Evolutionary conservation across 1,139 yeast genomes (phyloP).

Genomic region (Magnusiomyces ingens): DNA sequence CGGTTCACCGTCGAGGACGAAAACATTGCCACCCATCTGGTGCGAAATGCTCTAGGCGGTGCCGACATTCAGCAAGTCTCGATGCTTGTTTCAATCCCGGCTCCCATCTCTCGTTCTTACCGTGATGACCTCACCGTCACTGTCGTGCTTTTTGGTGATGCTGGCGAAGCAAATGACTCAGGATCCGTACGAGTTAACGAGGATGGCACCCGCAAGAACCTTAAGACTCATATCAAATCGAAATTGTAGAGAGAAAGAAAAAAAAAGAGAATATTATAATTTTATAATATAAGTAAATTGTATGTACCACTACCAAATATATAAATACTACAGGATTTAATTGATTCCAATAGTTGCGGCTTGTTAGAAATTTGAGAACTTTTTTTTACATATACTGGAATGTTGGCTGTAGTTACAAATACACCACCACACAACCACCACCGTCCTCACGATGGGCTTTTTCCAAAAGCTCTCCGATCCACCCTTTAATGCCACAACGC

Average conservation of each 20-base stretch:
- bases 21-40: slow-evolving; percentile 86
- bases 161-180: slow-evolving; percentile 17
- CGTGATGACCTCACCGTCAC: slow-evolving; percentile 95
- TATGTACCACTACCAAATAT: background rate
- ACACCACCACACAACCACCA: background rate
- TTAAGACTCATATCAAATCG: slow-evolving; percentile 15
- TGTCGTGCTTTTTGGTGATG: slow-evolving; percentile 79
- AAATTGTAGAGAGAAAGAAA: slow-evolving; percentile 9
- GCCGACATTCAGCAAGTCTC: slow-evolving; percentile 76
- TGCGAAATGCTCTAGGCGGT: slow-evolving; percentile 90
- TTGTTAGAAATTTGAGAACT: too few species aligned
- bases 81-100: slow-evolving; percentile 86
- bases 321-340: background rate
- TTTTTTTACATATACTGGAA: background rate
- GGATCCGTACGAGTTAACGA: slow-evolving; percentile 15
- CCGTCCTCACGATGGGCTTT: slow-evolving; percentile 1
- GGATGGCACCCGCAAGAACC: slow-evolving; percentile 13
- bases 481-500: slow-evolving; percentile 13
- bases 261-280: background rate
- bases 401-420: too few species aligned
- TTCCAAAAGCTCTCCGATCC: slow-evolving; percentile 14
- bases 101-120: slow-evolving; percentile 84
- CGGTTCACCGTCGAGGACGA: slow-evolving; percentile 60
- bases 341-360: background rate
- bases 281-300: background rate